Base-by-base conservation (phyloP, 208 protist species). In the Trypanosoma vivax region DNA sequence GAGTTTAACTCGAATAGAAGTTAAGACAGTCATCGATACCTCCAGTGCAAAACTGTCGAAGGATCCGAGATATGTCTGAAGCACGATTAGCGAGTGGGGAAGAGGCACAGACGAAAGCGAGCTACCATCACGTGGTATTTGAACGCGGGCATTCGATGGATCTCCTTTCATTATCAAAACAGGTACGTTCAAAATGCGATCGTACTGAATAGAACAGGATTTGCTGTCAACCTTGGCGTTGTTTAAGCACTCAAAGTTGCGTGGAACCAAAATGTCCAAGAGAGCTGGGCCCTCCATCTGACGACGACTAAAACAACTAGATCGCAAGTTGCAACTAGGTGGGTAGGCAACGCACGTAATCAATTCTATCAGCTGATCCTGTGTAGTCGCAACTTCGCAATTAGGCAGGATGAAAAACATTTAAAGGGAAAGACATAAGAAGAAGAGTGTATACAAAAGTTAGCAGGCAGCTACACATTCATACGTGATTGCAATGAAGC, bases 41-140 rank as follows among this genome's bases (percentile, higher is more conserved):
- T 90, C 81, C 0, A 92, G 31, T 1, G 73, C 72, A 70, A 92
- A 92, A 34, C 81, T 68, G 11, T 84, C 74, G 27, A 64, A 48
- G 0, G 58, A 56, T 41, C 68, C 48, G 30, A 92, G 43, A 39
- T 60, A 68, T 3, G 87, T 30, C 45, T 92, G 85, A 6, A 81
- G 61, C 23, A 70, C 54, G 11, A 88, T 42, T 18, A 92, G 48
- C 21, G 70, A 72, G 34, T 76, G 50, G 19, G 58, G 46, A 25
- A 90, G 41, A 1, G 60, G 53, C 2, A 86, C 43, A 2, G 70
- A 81, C 1, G 75, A 72, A 7, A 82, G 40, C 24, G 70, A 64
- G 34, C 66, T 38, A 24, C 79, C 71, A 48, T 89, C 85, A 30
- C 73, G 68, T 9, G 85, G 85, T n/a, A 89, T 62, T 41, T 79